These are phyloP conservation scores for Eucalyptus viminalis DNA, from an alignment of 345 rosid genomes.

Conservation along the genomic window DNA sequence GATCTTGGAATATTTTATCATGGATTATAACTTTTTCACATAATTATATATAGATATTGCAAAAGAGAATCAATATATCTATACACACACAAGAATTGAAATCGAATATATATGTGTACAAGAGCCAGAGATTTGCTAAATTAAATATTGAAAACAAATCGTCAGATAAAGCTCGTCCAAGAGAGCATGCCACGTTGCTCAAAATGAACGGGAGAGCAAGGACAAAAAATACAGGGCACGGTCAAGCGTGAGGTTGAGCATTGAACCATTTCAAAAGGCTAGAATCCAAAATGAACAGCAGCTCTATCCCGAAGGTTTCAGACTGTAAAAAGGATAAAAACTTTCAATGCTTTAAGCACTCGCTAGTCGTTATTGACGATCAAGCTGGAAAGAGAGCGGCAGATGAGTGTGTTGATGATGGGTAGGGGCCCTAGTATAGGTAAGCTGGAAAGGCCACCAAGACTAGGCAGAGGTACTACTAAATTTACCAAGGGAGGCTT, in stretches of 20 bases:
- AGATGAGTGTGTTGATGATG: not conserved
- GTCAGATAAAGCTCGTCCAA: not conserved
- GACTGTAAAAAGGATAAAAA: not conserved
- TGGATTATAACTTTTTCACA: not conserved
- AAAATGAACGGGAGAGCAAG: not conserved
- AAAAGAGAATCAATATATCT: not conserved
- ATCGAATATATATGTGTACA: not conserved
- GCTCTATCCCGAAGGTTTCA: not conserved
- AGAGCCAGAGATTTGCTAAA: not conserved
- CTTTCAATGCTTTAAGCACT: not conserved
- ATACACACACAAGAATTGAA: not conserved
- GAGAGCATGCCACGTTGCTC: not conserved
- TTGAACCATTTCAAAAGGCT: not conserved
- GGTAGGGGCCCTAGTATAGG: not conserved
- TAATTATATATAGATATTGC: not conserved
- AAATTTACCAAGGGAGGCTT: not conserved
- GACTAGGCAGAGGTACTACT: not conserved
- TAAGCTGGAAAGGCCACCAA: not conserved
- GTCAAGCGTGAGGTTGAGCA: not conserved
- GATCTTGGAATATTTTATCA: not conserved
- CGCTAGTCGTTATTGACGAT: not conserved
- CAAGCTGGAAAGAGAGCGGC: not conserved
- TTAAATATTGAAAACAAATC: not conserved
- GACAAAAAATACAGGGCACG: not conserved
- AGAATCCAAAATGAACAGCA: not conserved